Conservation (phyloP, 1,139 yeast species). For the Hansenula sp. region DNA sequence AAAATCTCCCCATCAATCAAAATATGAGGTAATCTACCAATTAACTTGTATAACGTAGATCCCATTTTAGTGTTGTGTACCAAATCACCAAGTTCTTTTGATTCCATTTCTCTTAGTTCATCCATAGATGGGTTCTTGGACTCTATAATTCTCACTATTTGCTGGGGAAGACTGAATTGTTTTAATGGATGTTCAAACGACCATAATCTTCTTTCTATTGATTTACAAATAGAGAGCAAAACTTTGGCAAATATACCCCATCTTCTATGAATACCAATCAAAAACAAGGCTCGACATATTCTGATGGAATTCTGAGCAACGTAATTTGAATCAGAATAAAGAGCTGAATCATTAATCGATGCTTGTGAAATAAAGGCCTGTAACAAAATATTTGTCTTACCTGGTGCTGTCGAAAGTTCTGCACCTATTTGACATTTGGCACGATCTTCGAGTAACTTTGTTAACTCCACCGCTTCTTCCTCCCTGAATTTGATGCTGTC, state of each 20-base stretch:
- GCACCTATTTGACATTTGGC: slow-evolving; percentile 84
- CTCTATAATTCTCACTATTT: slow-evolving; percentile 58
- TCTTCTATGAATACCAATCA: slow-evolving; percentile 79
- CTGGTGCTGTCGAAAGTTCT: slow-evolving; percentile 68
- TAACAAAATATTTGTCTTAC: slow-evolving; percentile 81
- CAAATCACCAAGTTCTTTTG: slow-evolving; percentile 80
- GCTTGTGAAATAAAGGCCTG: slow-evolving; percentile 87
- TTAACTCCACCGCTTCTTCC: slow-evolving; percentile 78
- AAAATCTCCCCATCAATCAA: slow-evolving; percentile 77
- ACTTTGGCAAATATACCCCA: slow-evolving; percentile 83
- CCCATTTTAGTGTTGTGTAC: slow-evolving; percentile 84
- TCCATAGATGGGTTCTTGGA: slow-evolving; percentile 67
- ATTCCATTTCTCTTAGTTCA: slow-evolving; percentile 64
- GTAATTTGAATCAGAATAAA: slow-evolving; percentile 82
- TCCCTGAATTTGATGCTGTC: slow-evolving; percentile 86
- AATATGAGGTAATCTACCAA: slow-evolving; percentile 72
- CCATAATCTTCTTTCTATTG: slow-evolving; percentile 84
- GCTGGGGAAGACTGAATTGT: slow-evolving; percentile 78
- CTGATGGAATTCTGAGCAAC: slow-evolving; percentile 95
- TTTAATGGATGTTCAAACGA: slow-evolving; percentile 85
- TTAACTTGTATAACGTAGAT: slow-evolving; percentile 47
- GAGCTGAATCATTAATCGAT: slow-evolving; percentile 67
- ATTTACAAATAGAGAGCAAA: slow-evolving; percentile 76
- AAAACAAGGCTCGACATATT: slow-evolving; percentile 84
- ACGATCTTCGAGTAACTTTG: slow-evolving; percentile 52